Percentiles rank a stretch among this genome's conserved stretches.
These are phyloP conservation scores for Xerocomus amazonicus DNA, from an alignment of 1,284 basidiomycete species.

Conservation along the genomic window DNA sequence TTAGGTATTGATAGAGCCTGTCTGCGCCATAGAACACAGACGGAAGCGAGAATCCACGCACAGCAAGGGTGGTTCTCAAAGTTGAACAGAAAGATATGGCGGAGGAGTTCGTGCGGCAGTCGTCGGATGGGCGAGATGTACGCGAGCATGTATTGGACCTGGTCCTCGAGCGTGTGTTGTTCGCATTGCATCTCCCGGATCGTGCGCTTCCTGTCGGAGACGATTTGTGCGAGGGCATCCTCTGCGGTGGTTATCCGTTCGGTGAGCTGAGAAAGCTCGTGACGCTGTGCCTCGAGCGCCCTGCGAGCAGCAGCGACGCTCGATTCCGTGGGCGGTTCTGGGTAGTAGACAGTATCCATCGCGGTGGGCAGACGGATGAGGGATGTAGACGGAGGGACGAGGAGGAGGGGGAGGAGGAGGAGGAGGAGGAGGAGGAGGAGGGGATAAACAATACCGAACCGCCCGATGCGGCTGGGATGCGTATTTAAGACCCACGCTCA, in stretches of 20 bases:
- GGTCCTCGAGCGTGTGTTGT: conserved; percentile 44
- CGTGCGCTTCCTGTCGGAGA: conserved; percentile 47
- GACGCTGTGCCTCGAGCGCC: conserved; percentile 35
- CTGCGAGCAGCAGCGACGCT: conserved; percentile 48
- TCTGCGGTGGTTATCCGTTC: conserved; percentile 46
- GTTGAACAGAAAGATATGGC: conserved; percentile 60
- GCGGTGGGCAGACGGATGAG: not conserved
- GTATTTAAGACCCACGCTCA: conserved; percentile 5
- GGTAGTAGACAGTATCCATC: conserved; percentile 22
- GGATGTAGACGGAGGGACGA: too few species aligned
- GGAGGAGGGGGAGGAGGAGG: conserved; percentile 1
- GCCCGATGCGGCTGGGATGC: conserved; percentile 22
- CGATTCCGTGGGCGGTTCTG: conserved; percentile 54
- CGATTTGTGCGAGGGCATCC: conserved; percentile 50
- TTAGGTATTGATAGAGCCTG: conserved; percentile 59
- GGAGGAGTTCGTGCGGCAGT: conserved; percentile 61
- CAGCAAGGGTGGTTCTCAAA: conserved; percentile 65
- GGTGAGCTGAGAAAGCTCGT: conserved; percentile 34
- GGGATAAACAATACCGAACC: conserved; percentile 4
- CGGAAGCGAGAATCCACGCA: conserved; percentile 66
- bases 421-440: conserved; percentile 3
- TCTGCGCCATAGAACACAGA: conserved; percentile 60
- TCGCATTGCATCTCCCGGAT: conserved; percentile 54
- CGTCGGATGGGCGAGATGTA: conserved; percentile 67
- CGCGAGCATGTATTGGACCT: conserved; percentile 46